Evolutionary conservation across 345 rosid species (phyloP), one percentile per base, ranked within the genome.

Genomic region (Hibiscus syriacus): DNA sequence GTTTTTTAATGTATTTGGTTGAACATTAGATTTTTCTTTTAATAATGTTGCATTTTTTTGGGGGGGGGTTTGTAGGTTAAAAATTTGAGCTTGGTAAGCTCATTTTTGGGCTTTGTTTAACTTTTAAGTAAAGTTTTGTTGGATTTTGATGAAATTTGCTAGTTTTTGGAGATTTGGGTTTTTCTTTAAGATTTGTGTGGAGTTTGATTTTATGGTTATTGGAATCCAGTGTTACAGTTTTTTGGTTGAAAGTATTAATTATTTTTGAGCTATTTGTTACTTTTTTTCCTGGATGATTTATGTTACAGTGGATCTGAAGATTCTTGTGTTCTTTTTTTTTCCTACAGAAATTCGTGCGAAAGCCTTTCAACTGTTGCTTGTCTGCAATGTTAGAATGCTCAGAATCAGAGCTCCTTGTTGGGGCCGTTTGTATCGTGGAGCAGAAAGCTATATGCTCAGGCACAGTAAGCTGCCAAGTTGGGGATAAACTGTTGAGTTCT

Each of bases 381-480:
- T 72, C 27, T 43, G 39, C 68, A 62, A 43, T 70, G 75, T 73
- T 83, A 80, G 80, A 74, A 79, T 85, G 92, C 72, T 67, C 81
- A 69, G 77, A 74, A 63, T 64, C 66, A 70, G 74, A 70, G 76
- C 69, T 64, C 62, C 73, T 66, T 75, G 73, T 27, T 64, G 59
- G 70, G 75, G 72, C 76, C 69, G 76, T 70, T 73, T 82, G 76
- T 70, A 61, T 66, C 75, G 76, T 72, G 74, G 59, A 74, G 72
- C 77, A 69, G 77, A 80, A 56, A 63, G 58, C 68, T 71, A 67
- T 63, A 69, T 79, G 67, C 77, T 79, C 73, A 32, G 77, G 55
- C 81, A 34, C 72, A 67, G 67, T n/a, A n/a, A 74, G 66, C 73
- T 48, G 59, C 20, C 75, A 69, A 72, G 60, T 69, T 66, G 73